These are phyloP conservation scores for Simmondsia chinensis DNA, from an alignment of 148 eudicot genomes.

Conservation along the genomic window DNA sequence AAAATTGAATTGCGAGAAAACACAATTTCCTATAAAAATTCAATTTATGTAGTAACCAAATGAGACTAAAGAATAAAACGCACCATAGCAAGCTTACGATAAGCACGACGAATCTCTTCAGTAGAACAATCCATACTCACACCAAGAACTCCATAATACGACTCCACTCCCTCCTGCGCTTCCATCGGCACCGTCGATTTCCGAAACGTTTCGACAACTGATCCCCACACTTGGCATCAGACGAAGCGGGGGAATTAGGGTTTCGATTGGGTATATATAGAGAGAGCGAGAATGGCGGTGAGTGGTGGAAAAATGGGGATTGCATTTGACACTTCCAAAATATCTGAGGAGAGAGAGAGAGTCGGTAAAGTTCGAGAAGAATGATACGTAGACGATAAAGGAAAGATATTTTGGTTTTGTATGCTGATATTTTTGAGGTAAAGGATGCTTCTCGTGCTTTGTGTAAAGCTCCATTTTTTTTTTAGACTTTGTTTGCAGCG, in stretches of 20 bases:
- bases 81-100: slow-evolving; percentile 79
- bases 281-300: background rate
- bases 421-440: background rate
- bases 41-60: no score
- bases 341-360: background rate
- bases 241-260: no score
- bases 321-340: no score
- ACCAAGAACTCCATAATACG: slow-evolving; percentile 54
- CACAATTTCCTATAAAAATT: no score
- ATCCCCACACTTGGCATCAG: no score
- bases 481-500: no score
- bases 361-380: slow-evolving; percentile 2
- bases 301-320: background rate
- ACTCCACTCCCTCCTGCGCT: slow-evolving; percentile 5
- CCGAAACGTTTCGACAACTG: background rate
- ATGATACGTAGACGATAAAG: background rate
- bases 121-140: slow-evolving; percentile 27
- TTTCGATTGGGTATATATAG: background rate
- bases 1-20: no score
- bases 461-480: no score
- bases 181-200: no score
- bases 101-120: slow-evolving; percentile 65
- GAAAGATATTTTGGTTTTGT: background rate
- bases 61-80: no score
- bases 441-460: background rate